Evolutionary conservation across 495 filamentous ascomycete genomes (phyloP).

Genomic region (Penicillium parvum): DNA sequence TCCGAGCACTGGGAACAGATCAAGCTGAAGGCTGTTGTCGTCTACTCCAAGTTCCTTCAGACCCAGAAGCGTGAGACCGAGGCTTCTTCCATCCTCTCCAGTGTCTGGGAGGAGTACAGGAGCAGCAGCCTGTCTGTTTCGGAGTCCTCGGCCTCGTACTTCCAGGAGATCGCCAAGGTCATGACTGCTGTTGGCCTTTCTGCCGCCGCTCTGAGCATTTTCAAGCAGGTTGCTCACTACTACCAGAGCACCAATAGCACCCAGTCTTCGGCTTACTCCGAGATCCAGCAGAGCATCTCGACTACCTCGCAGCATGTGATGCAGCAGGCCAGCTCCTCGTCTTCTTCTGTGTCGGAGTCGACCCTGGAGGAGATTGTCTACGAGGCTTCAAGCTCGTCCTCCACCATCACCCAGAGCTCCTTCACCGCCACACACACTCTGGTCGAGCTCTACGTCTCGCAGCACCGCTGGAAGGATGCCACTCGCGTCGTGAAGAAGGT

Average conservation of each 20-base stretch:
- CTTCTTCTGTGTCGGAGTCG: constrained; percentile 26
- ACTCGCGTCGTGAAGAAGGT: constrained; percentile 32
- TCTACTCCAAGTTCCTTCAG: constrained; percentile 32
- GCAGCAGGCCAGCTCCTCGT: constrained; percentile 18
- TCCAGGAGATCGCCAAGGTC: constrained; percentile 30
- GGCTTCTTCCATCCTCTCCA: constrained; percentile 32
- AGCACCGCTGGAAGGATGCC: constrained; percentile 40
- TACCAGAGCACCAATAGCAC: constrained; percentile 27
- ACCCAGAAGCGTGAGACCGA: constrained; percentile 27
- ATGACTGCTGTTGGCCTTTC: constrained; percentile 33
- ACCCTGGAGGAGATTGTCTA: constrained; percentile 31
- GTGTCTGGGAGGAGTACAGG: constrained; percentile 35
- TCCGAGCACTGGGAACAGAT: constrained; percentile 29
- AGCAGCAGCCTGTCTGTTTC: constrained; percentile 19
- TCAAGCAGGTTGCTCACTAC: constrained; percentile 29
- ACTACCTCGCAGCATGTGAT: constrained; percentile 25
- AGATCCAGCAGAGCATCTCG: constrained; percentile 28
- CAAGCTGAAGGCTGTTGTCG: constrained; percentile 25
- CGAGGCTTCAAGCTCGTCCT: constrained; percentile 25
- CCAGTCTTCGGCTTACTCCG: constrained; percentile 22
- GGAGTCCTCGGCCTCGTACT: constrained; percentile 23
- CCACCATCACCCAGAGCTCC: constrained; percentile 25
- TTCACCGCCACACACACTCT: constrained; percentile 27
- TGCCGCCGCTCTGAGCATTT: constrained; percentile 29
- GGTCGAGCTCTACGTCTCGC: constrained; percentile 25